Evolutionary conservation across 176 grass and related monocot genomes (phyloP).

Genomic region (Cocos nucifera): DNA sequence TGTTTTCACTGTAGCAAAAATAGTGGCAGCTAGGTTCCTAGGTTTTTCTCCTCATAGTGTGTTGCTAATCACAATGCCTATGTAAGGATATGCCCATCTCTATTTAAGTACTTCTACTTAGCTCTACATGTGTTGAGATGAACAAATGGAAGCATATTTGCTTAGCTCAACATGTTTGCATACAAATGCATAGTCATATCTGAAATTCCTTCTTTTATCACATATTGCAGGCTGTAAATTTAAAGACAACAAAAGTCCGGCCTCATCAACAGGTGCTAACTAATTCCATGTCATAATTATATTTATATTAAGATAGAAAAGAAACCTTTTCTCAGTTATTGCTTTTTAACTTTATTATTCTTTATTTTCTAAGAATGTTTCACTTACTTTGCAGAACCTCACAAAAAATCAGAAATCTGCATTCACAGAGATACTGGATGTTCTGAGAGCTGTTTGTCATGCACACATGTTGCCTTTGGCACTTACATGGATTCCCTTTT

Average conservation of each 20-base stretch:
- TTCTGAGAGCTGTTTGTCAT: slow-evolving; percentile 22
- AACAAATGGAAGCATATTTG: too few species aligned
- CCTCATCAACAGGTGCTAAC: slow-evolving; percentile 17
- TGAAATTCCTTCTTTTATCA: background rate
- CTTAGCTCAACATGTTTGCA: too few species aligned
- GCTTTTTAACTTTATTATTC: too few species aligned
- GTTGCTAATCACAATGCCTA: too few species aligned
- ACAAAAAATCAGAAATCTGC: slow-evolving; percentile 20
- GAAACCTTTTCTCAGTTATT: background rate
- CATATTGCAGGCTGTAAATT: slow-evolving; percentile 26
- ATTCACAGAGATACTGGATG: slow-evolving; percentile 20
- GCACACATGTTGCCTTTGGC: slow-evolving; percentile 25
- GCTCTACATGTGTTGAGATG: too few species aligned
- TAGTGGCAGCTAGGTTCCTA: too few species aligned
- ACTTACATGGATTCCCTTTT: slow-evolving; percentile 24
- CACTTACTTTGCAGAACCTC: slow-evolving; percentile 13
- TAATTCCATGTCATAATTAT: slow-evolving; percentile 9
- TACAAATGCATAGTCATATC: background rate
- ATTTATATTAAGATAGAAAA: background rate
- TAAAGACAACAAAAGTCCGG: slow-evolving; percentile 20
- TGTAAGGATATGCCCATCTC: too few species aligned
- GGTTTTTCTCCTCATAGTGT: too few species aligned
- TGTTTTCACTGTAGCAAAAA: too few species aligned
- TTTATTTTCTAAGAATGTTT: too few species aligned
- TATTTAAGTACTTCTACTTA: too few species aligned